Evolutionary conservation across 192 early-diverging fungal species (phyloP), one percentile per base, ranked within the genome.

Genomic region (Backusella luteola): DNA sequence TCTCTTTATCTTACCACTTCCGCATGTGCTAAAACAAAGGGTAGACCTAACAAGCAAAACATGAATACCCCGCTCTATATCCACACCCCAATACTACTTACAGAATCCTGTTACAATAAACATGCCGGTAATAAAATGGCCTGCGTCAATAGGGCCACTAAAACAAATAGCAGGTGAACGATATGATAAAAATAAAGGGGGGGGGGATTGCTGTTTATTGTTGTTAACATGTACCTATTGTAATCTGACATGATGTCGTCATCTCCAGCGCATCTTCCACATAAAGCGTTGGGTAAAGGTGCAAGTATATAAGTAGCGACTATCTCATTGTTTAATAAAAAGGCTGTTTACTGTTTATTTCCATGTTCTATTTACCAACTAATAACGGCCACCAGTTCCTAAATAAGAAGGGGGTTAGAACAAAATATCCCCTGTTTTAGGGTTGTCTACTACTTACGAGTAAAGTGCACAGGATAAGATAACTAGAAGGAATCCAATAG

Each of bases 351-450:
- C 70, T 26, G 1, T 23, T 32, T 38, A 67, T 11, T 66, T 21
- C 8, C 7, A 17, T 73, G 15, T 14, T 12, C 14, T 75, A 38
- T 79, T 69, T 85, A 89, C 89, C 89, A 49, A 98, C 96, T 46
- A 96, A 88, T 46, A 99, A 85, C 19, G 96, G 95, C 88, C 94
- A 94, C 97, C 97, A 99, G 81, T 96, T 98, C 79, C 94, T 95
- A 59, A n/a, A 71, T 34, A 29, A 19, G 73, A 53, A 59, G 32
- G 32, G 29, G 12, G 39, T 56, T 19, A 52, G 42, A 32, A 39
- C 38, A 39, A 39, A 39, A 39, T 21, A 44, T 39, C 11, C 11
- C 42, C 15, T 44, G 4, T 44, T 14, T 19, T 9, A 74, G 34
- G 36, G n/a, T 6, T 34, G 5, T 67, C 1, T n/a, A 19, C 36